Evolutionary conservation across 768 basidiomycete genomes (phyloP).

Genomic region (Suillus hirtellus): DNA sequence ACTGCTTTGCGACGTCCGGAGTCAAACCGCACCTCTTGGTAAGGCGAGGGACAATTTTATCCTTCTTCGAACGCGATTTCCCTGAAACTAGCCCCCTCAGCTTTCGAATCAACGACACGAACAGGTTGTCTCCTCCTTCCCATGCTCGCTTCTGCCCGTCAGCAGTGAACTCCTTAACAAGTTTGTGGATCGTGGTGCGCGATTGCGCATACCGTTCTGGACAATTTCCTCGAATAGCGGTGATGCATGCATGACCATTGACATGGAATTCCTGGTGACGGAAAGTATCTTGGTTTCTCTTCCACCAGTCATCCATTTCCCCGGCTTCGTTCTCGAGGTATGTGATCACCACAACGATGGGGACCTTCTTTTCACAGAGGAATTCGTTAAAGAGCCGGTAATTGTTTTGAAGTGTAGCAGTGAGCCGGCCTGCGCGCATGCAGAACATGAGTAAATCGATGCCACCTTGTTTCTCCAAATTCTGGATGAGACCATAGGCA

Average conservation of each 20-base stretch:
- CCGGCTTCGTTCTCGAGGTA: conserved; percentile 37
- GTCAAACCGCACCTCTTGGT: conserved; percentile 30
- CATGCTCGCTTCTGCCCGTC: conserved; percentile 28
- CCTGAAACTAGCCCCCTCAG: conserved; percentile 19
- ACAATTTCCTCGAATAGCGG: conserved; percentile 28
- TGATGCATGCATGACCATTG: conserved; percentile 42
- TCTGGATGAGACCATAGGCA: conserved; percentile 34
- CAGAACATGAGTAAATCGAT: conserved; percentile 41
- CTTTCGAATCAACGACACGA: conserved; percentile 19
- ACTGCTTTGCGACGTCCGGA: conserved; percentile 24
- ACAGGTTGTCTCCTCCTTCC: conserved; percentile 20
- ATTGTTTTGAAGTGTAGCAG: conserved; percentile 36
- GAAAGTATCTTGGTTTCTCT: conserved; percentile 33
- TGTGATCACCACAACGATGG: conserved; percentile 40
- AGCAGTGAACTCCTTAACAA: conserved; percentile 23
- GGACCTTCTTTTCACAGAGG: conserved; percentile 40
- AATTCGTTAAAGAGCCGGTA: conserved; percentile 40
- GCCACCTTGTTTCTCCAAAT: conserved; percentile 33
- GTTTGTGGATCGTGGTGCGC: conserved; percentile 21
- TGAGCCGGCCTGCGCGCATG: conserved; percentile 41
- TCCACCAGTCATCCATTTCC: conserved; percentile 41
- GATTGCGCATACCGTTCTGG: conserved; percentile 27
- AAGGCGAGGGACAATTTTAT: conserved; percentile 22
- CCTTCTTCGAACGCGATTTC: conserved; percentile 23
- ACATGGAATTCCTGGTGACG: conserved; percentile 28